These are phyloP conservation scores for Russula ochroleuca DNA, from an alignment of 768 basidiomycete genomes.

Conservation along the genomic window DNA sequence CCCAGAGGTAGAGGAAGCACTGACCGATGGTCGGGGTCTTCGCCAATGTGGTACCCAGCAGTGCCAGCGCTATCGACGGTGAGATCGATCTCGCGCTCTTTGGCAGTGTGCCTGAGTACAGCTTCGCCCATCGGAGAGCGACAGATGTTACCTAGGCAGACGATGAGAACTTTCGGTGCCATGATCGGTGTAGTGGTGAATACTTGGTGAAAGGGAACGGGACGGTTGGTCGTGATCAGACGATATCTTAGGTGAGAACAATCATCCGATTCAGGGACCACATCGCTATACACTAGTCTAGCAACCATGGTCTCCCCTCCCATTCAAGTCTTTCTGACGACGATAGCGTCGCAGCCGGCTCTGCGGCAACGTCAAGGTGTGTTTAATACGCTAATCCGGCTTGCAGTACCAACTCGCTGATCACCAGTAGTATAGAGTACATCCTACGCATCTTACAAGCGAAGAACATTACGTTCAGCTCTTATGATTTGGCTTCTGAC, in stretches of 20 bases:
- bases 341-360: conserved; percentile 75
- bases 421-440: conserved; percentile 52
- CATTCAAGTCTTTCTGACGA: conserved; percentile 80
- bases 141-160: conserved; percentile 83
- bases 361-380: conserved; percentile 74
- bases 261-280: too few relatives aligned
- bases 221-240: background rate
- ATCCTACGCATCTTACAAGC: conserved; percentile 76
- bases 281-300: too few relatives aligned
- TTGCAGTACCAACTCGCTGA: background rate
- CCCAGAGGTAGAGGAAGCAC: conserved; percentile 1
- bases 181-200: conserved; percentile 13
- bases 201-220: too few relatives aligned
- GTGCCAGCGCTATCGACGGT: conserved; percentile 83
- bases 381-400: background rate
- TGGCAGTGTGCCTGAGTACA: conserved; percentile 65
- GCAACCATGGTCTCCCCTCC: conserved; percentile 71
- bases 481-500: conserved; percentile 83
- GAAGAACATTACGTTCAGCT: conserved; percentile 77
- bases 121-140: conserved; percentile 93
- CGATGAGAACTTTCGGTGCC: conserved; percentile 55
- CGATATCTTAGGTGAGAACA: background rate
- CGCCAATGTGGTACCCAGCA: conserved; percentile 76
- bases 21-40: conserved; percentile 79
- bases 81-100: conserved; percentile 61